Conservation (phyloP, 148 eudicot species). For the Fagopyrum tataricum region DNA sequence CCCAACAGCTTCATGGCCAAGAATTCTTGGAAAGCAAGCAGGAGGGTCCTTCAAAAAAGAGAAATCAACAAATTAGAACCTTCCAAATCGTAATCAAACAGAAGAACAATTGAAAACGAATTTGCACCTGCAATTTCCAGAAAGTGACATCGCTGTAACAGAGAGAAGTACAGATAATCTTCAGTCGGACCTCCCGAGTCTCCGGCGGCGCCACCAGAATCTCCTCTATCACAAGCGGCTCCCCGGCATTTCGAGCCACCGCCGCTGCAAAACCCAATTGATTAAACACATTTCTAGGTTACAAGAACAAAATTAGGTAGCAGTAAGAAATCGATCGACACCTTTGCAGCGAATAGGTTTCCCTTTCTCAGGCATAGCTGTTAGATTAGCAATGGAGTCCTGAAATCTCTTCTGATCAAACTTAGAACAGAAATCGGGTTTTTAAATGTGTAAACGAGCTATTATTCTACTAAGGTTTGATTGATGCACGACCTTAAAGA, state of each 20-base stretch:
- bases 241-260: slow-evolving; percentile 39
- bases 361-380: slow-evolving; percentile 5
- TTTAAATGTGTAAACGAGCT: no score
- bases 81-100: neutral
- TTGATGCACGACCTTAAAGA: no score
- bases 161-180: slow-evolving; percentile 34
- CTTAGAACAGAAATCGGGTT: no score
- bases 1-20: slow-evolving; percentile 54
- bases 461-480: no score
- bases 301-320: no score
- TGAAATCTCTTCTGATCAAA: no score
- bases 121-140: slow-evolving; percentile 33
- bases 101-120: neutral
- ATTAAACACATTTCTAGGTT: no score
- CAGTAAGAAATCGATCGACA: neutral
- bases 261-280: slow-evolving; percentile 28
- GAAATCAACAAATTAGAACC: neutral
- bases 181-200: slow-evolving; percentile 26
- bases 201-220: slow-evolving; percentile 44
- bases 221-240: slow-evolving; percentile 45
- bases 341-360: slow-evolving; percentile 30
- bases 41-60: slow-evolving; percentile 16
- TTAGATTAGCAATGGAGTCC: neutral
- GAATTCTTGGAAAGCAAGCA: slow-evolving; percentile 33
- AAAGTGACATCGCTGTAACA: slow-evolving; percentile 36